Evolutionary conservation across 2,329 filamentous ascomycete species (phyloP).

Genomic region (Penicillium sumatraense): DNA sequence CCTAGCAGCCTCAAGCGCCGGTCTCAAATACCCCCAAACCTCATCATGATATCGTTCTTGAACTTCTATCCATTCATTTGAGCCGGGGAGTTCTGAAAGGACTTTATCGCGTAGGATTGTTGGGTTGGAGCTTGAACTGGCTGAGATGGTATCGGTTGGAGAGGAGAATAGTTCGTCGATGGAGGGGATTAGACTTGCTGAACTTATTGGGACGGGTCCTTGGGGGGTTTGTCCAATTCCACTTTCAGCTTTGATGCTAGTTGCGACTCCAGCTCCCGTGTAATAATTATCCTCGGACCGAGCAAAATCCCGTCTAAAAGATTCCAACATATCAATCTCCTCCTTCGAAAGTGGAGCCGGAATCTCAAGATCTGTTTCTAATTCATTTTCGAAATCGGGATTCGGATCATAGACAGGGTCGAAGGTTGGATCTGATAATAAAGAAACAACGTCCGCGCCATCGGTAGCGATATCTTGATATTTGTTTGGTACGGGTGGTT

Average conservation of each 20-base stretch:
- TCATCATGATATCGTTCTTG: constrained; percentile 57
- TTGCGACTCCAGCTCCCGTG: not conserved
- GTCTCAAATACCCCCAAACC: constrained; percentile 69
- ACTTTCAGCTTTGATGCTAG: constrained; percentile 11
- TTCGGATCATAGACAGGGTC: constrained; percentile 11
- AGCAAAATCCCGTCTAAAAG: constrained; percentile 32
- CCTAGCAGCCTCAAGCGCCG: constrained; percentile 61
- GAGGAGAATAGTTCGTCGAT: constrained; percentile 40
- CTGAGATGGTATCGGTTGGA: constrained; percentile 10
- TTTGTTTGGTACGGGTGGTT: not conserved
- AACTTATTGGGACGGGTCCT: constrained; percentile 22
- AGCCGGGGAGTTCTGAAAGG: constrained; percentile 34
- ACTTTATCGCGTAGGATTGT: constrained; percentile 38
- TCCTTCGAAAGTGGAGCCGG: constrained; percentile 19
- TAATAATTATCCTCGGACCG: no score
- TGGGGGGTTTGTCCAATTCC: no score
- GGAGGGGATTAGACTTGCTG: constrained; percentile 38
- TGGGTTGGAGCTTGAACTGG: constrained; percentile 12
- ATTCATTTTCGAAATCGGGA: constrained; percentile 23
- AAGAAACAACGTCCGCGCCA: no score
- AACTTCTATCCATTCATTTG: constrained; percentile 38
- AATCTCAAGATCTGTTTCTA: constrained; percentile 14
- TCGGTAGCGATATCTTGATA: no score
- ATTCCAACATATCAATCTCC: constrained; percentile 37
- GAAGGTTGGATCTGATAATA: constrained; percentile 27